phyloP scores from a whole-genome alignment of 129 eudicot species.

The Kitagawia praeruptora region DNA sequence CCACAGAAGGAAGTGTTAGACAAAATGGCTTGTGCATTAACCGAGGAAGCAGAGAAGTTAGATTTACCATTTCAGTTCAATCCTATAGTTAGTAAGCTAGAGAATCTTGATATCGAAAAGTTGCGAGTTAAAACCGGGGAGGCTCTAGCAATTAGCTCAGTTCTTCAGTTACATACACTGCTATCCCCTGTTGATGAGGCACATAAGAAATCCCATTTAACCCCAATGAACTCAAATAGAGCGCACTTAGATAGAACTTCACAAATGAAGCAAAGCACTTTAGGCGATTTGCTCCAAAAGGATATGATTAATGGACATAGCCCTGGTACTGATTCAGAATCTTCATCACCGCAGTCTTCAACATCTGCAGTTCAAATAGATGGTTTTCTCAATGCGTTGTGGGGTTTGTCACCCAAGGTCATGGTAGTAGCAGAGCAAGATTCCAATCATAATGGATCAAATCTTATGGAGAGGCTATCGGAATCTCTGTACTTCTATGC shows the following conservation, averaged over 20 bases:
- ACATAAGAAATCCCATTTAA: slow-evolving; percentile 29
- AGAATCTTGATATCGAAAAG: slow-evolving; percentile 66
- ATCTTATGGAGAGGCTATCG: slow-evolving; percentile 69
- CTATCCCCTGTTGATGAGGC: slow-evolving; percentile 50
- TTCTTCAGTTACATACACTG: slow-evolving; percentile 68
- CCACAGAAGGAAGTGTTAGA: slow-evolving; percentile 77
- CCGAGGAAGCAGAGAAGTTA: slow-evolving; percentile 83
- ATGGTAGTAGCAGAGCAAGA: slow-evolving; percentile 93
- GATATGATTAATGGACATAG: slow-evolving; percentile 52
- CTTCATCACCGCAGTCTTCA: slow-evolving; percentile 48
- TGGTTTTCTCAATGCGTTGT: slow-evolving; percentile 49
- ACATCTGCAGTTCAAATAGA: slow-evolving; percentile 41
- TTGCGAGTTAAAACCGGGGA: slow-evolving; percentile 92
- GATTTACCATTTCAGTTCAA: slow-evolving; percentile 92
- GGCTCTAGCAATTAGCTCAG: slow-evolving; percentile 86
- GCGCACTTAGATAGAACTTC: slow-evolving; percentile 33
- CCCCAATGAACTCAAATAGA: slow-evolving; percentile 29
- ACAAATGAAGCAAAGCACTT: slow-evolving; percentile 33
- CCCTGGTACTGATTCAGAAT: slow-evolving; percentile 64
- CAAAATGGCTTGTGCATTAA: slow-evolving; percentile 78
- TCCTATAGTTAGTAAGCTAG: slow-evolving; percentile 63
- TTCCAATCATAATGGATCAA: slow-evolving; percentile 63
- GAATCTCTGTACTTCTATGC: slow-evolving; percentile 84
- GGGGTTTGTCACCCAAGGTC: slow-evolving; percentile 78
- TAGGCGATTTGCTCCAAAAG: slow-evolving; percentile 47